A percentile compares a stretch with the other conserved stretches of the same genome.
Evolutionary conservation across 2,329 filamentous ascomycete species (phyloP).

Genomic region (Pseudopyricularia javanii): DNA sequence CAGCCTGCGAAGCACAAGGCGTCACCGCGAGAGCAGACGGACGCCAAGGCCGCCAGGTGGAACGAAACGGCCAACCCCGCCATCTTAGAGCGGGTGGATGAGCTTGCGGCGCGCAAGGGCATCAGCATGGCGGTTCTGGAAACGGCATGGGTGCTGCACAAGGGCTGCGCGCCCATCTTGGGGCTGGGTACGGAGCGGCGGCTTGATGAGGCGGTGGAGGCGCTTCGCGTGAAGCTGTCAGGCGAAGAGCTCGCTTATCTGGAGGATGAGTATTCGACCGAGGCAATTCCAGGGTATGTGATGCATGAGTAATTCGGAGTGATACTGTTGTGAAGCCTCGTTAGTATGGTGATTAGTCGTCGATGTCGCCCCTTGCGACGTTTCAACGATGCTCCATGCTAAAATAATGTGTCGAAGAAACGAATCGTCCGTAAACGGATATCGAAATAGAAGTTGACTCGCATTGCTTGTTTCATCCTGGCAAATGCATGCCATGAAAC

Average conservation of each 20-base stretch:
- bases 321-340: too few relatives aligned
- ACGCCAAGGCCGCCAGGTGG: conserved; percentile 22
- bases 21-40: conserved; percentile 12
- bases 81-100: conserved; percentile 11
- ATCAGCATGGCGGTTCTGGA: conserved; percentile 48
- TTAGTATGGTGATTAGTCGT: too few relatives aligned
- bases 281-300: conserved; percentile 21
- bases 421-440: too few relatives aligned
- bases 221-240: conserved; percentile 25
- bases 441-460: too few relatives aligned
- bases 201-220: conserved; percentile 40
- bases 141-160: conserved; percentile 40
- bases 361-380: too few relatives aligned
- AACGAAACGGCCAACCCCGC: conserved; percentile 28
- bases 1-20: conserved; percentile 7
- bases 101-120: conserved; percentile 24
- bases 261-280: conserved; percentile 39
- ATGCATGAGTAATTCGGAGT: too few relatives aligned
- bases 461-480: too few relatives aligned
- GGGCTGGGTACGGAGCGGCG: conserved; percentile 37
- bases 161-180: conserved; percentile 37
- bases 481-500: too few relatives aligned
- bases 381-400: too few relatives aligned
- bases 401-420: too few relatives aligned
- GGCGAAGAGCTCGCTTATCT: conserved; percentile 41